Evolutionary conservation across 1,284 basidiomycete genomes (phyloP).

Genomic region (Sphagnurus paluster): DNA sequence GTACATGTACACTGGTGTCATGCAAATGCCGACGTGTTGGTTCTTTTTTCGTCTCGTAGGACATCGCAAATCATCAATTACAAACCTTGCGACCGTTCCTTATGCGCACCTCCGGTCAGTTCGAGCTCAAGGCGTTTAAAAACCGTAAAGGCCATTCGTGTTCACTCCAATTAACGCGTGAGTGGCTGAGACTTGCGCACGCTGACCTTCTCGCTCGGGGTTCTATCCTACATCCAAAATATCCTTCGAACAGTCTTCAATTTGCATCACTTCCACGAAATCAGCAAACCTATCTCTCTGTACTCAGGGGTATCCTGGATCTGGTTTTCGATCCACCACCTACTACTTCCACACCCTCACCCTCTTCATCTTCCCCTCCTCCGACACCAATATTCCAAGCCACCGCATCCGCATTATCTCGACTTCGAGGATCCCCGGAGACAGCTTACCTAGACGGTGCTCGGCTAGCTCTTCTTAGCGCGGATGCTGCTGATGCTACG

Average conservation of each 20-base stretch:
- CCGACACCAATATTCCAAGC: constrained; percentile 19
- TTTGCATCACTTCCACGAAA: constrained; percentile 47
- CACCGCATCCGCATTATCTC: constrained; percentile 26
- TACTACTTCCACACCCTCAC: constrained; percentile 30
- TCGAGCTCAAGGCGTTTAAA: constrained; percentile 81
- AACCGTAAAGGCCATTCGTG: constrained; percentile 48
- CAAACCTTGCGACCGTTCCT: constrained; percentile 86
- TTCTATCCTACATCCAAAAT: constrained; percentile 41
- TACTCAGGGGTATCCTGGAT: constrained; percentile 68
- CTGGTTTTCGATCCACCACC: constrained; percentile 65
- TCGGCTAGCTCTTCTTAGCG: constrained; percentile 68
- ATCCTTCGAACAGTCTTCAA: constrained; percentile 37
- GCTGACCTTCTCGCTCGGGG: constrained; percentile 34
- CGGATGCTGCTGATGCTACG: constrained; percentile 76
- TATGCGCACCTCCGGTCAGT: constrained; percentile 77
- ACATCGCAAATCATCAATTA: constrained; percentile 94
- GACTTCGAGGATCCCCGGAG: constrained; percentile 66
- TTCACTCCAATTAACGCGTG: constrained; percentile 56
- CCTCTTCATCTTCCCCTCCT: constrained; percentile 31
- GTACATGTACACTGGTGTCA: constrained; percentile 17
- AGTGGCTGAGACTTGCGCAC: constrained; percentile 58
- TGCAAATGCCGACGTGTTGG: constrained; percentile 20
- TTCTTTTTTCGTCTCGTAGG: constrained; percentile 46
- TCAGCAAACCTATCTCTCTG: constrained; percentile 56
- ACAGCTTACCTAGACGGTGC: constrained; percentile 82